Conservation (phyloP, 2,329 filamentous ascomycete species). For the Aspergillus spinulosporus region DNA sequence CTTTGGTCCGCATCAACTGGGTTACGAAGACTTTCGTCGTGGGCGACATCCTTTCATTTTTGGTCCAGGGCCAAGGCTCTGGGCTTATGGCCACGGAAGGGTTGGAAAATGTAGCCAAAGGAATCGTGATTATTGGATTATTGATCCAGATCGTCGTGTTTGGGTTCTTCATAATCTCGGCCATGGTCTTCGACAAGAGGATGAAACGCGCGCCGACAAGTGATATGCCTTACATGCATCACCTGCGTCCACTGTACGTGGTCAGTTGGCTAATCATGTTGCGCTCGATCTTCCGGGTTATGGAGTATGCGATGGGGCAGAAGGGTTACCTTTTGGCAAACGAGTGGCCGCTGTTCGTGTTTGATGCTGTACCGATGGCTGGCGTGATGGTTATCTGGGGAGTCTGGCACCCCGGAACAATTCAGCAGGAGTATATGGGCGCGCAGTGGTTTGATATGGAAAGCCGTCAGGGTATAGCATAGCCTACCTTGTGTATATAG, state of each 20-base stretch:
- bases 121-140: conserved; percentile 27
- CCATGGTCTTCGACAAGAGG: conserved; percentile 25
- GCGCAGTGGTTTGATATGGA: conserved; percentile 1
- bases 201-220: conserved; percentile 17
- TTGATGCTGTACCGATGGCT: conserved; percentile 47
- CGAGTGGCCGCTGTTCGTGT: conserved; percentile 48
- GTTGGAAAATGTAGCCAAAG: conserved; percentile 9
- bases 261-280: conserved; percentile 41
- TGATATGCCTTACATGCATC: conserved; percentile 15
- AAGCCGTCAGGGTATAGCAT: background rate
- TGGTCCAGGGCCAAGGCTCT: conserved; percentile 41
- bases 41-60: conserved; percentile 51
- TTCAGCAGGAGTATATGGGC: background rate
- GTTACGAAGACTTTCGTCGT: conserved; percentile 53
- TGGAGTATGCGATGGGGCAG: conserved; percentile 51
- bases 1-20: conserved; percentile 46
- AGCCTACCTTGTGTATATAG: too few relatives aligned
- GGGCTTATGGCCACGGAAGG: conserved; percentile 24
- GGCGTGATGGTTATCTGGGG: conserved; percentile 16
- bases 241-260: conserved; percentile 24
- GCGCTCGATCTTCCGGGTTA: conserved; percentile 49
- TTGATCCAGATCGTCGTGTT: conserved; percentile 31
- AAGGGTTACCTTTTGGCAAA: conserved; percentile 43
- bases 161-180: conserved; percentile 26
- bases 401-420: conserved; percentile 8